Evolutionary conservation across 2,329 filamentous ascomycete genomes (phyloP).

Genomic region (Xylaria sp.): DNA sequence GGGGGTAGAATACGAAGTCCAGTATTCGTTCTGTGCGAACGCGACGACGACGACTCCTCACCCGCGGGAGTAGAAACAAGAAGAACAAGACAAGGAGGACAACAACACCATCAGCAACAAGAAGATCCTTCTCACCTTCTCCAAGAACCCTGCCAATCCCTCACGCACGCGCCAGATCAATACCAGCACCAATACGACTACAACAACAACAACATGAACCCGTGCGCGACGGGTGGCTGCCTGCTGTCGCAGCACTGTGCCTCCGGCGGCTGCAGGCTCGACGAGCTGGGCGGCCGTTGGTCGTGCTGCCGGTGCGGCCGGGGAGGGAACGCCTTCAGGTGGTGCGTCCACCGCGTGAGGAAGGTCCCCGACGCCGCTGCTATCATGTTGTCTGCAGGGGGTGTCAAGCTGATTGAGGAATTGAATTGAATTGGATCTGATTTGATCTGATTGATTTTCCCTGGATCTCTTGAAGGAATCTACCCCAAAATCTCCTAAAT

Average conservation of each 20-base stretch:
- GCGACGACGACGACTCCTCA: constrained; percentile 40
- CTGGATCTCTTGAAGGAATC: too few relatives aligned
- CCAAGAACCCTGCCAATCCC: constrained; percentile 40
- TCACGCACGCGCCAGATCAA: constrained; percentile 39
- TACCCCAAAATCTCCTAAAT: too few relatives aligned
- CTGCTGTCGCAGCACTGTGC: constrained; percentile 53
- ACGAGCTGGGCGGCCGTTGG: constrained; percentile 56
- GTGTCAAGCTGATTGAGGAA: constrained; percentile 52
- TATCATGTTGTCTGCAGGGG: constrained; percentile 56
- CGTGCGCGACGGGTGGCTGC: constrained; percentile 53
- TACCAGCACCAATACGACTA: constrained; percentile 32
- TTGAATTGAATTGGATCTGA: too few relatives aligned
- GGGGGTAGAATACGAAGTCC: constrained; percentile 47
- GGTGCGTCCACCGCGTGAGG: constrained; percentile 53
- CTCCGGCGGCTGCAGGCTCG: constrained; percentile 54
- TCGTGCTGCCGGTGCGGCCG: constrained; percentile 56
- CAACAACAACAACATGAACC: constrained; percentile 43
- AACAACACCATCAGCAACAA: too few relatives aligned
- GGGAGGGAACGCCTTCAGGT: constrained; percentile 52
- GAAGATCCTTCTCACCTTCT: too few relatives aligned
- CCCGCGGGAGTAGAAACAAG: too few relatives aligned
- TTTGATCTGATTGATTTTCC: too few relatives aligned
- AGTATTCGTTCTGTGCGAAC: constrained; percentile 52
- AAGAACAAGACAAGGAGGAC: background rate
- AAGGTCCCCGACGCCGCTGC: constrained; percentile 56